Evolutionary conservation across 179 eudicot genomes (phyloP), one percentile per base, ranked within the genome.

Genomic region (Nepenthes alata): DNA sequence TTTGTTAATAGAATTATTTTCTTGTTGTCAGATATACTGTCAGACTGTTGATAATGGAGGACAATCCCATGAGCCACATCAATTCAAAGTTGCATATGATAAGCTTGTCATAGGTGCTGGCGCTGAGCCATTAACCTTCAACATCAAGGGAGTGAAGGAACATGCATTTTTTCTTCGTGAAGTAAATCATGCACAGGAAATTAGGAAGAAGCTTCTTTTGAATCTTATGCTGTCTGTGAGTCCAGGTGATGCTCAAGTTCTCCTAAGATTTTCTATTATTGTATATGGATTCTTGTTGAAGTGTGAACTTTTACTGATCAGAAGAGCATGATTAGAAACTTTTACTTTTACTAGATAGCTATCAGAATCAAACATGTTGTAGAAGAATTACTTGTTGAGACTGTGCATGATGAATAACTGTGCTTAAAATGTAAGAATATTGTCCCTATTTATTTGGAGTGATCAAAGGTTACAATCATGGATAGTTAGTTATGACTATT

Each of bases 161-260:
- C 85, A 93, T 69, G 97, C 97, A 6, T 72, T 64, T 59, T 93
- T 93, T 67, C 97, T 93, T 39, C 93, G 97, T 37, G 99, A 93
- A 78, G 99, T 93, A 66, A 72, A 90, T 75, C 90, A 93, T 79
- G 98, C 98, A 49, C 99, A 93, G 63, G 91, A 93, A 67, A 93
- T 93, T 60, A 74, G 97, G 62, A 85, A 95, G 68, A 85, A 80
- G 69, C 72, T 93, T 37, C 95, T 93, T 53, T 68, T 89, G 53
- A 93, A 93, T 73, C 66, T 93, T 77, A 89, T 93, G 98, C 56
- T 93, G 50, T 93, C 98, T 71, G 98, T 89, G 62, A 85, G 85
- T 48, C 98, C 98, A 44, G 98, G 98, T 89, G 75, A 41, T 41
- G 45, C 25, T 25, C 25, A 25, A 25, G 25, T 25, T 25, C 25